Evolutionary conservation across 306 rosid genomes (phyloP), one percentile per base, ranked within the genome.

Genomic region (Dicorynia guianensis): DNA sequence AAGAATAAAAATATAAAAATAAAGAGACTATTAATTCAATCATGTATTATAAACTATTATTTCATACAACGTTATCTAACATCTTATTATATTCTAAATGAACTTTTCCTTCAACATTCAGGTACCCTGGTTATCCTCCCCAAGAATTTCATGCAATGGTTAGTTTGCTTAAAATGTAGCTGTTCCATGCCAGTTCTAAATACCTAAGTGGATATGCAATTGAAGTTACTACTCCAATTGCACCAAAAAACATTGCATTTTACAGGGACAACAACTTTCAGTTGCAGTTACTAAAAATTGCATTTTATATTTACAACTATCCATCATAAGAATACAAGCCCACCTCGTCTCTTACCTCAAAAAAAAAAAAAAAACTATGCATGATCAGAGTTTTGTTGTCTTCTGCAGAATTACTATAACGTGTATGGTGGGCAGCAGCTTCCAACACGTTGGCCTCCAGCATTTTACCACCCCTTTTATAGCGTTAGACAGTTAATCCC

Each of bases 91-190:
- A 52, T 74, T 75, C 79, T 69, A 35, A 80, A 64, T 57, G 42
- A 76, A 76, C 4, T 6, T 48, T n/a, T 47, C 15, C 48, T 76
- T 47, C 76, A 57, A 66, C 50, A 58, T 76, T 78, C 88, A 90
- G 96, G 88, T 81, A 72, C 17, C 91, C 93, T 38, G 72, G 67
- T 74, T 86, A 80, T 63, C 79, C 78, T 38, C 85, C 80, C 67
- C 96, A 86, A 67, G 88, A 76, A 75, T 63, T 78, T 14, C 68
- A 65, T 76, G 70, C 77, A 60, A 67, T 76, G 89, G 93, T 88
- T 12, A 78, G 90, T 83, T 56, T 57, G 33, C 67, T 76, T 13
- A 53, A n/a, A 15, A 49, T 67, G 15, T 74, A 39, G 11, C 63
- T 60, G 38, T 63, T 67, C 61, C 13, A 54, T 66, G 18, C 10